phyloP scores from a whole-genome alignment of 495 filamentous ascomycete species.

The Geopyxis carbonaria region DNA sequence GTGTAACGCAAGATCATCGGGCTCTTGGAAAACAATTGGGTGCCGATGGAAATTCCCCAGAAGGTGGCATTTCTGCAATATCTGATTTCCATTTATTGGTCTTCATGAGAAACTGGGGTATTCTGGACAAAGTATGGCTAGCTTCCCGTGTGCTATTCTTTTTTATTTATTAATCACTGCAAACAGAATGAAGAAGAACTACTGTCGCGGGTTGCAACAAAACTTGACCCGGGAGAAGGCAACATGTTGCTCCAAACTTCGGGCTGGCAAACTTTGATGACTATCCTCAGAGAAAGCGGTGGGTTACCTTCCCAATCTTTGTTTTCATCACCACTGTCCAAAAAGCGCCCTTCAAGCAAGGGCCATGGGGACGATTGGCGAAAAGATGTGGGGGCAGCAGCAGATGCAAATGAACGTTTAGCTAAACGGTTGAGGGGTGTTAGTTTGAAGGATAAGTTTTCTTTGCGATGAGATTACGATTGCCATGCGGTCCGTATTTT shows the following conservation, averaged over 20 bases:
- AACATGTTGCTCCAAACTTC: slow-evolving; percentile 64
- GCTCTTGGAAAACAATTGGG: slow-evolving; percentile 45
- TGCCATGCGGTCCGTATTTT: too few relatives aligned
- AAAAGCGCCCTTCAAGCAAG: neutral
- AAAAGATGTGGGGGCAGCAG: slow-evolving; percentile 12
- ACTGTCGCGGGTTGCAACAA: slow-evolving; percentile 64
- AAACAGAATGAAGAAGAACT: slow-evolving; percentile 74
- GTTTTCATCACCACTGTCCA: slow-evolving; percentile 7
- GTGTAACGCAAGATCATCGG: slow-evolving; percentile 59
- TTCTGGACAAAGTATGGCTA: slow-evolving; percentile 60
- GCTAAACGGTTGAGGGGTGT: slow-evolving; percentile 97
- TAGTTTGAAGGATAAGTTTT: slow-evolving; percentile 52
- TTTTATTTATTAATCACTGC: neutral
- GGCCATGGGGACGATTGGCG: slow-evolving; percentile 30
- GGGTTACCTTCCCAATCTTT: slow-evolving; percentile 54
- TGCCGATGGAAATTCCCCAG: slow-evolving; percentile 32
- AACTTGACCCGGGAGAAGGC: slow-evolving; percentile 57
- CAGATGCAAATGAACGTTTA: slow-evolving; percentile 45
- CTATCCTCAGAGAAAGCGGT: slow-evolving; percentile 89
- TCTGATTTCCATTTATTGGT: slow-evolving; percentile 89
- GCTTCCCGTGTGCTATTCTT: slow-evolving; percentile 1
- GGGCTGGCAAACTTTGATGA: slow-evolving; percentile 84
- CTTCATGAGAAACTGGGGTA: slow-evolving; percentile 63
- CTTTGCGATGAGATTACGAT: too few relatives aligned
- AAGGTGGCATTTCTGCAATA: slow-evolving; percentile 46